Base-by-base conservation (phyloP, 768 basidiomycete species). In the Mycena metata region DNA sequence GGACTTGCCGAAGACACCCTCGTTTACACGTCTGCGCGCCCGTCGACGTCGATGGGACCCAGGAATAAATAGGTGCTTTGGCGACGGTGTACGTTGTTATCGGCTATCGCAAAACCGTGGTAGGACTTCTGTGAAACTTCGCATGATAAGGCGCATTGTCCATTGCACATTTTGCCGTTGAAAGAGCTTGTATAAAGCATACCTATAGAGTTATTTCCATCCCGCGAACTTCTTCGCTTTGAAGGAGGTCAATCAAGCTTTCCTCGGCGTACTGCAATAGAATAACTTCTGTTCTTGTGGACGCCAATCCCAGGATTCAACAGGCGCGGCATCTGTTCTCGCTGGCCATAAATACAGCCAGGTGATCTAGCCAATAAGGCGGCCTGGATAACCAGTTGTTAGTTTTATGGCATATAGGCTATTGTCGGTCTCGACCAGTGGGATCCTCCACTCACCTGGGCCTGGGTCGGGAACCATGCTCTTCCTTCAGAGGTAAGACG, bases 71-170 rank as follows among this genome's bases (percentile, higher is more conserved):
- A 3, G n/a, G 30, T 43, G 35, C 45, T 61, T 56, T 47, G 54
- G 66, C 66, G 60, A 67, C 60, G 60, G 66, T 23, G 26, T 19
- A 30, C 1, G 15, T 41, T 10, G 42, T 61, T 47, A 16, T 33
- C 55, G 33, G 16, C n/a, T 54, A 43, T 33, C 26, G 26, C 24
- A 19, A 15, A 9, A 2, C 16, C 55, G 11, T 3, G n/a, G 55
- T n/a, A 16, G n/a, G 23, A 39, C 5, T 15, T 15, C 30, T 43
- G 24, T 7, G 23, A 11, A 2, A 12, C 23, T 10, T 49, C 10
- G 47, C 23, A 43, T 24, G 55, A 42, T 42, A 19, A 35, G 51
- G 30, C 6, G 30, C 3, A 3, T 6, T 30, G 30, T 30, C 30
- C 30, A 30, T 6, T 6, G 30, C 3, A 30, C 30, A 30, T 30